Percentiles rank a stretch among this genome's conserved stretches.
phyloP scores from a whole-genome alignment of 2,329 filamentous ascomycete species.

The Botryotinia globosa region DNA sequence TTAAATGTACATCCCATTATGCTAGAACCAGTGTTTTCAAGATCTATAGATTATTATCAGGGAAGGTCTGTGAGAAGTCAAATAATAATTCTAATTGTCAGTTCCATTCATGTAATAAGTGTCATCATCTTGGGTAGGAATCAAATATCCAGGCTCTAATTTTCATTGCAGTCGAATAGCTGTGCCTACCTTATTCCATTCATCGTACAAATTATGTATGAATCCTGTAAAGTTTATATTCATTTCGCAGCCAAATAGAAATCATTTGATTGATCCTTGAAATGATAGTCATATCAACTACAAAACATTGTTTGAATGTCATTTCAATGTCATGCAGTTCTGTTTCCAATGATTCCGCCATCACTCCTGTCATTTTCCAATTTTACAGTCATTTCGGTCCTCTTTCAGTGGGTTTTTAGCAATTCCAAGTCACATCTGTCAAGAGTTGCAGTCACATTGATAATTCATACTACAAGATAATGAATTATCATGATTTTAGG shows the following conservation, averaged over 20 bases:
- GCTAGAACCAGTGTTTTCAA: background rate
- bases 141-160: rapidly evolving
- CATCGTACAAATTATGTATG: too few species aligned
- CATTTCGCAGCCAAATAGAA: too few species aligned
- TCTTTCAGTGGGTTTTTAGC: background rate
- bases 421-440: background rate
- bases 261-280: background rate
- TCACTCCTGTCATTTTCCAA: background rate
- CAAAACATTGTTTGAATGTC: background rate
- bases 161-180: background rate
- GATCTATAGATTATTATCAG: background rate
- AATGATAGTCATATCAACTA: background rate
- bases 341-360: background rate
- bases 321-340: background rate
- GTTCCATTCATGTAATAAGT: background rate
- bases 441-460: background rate
- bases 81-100: background rate
- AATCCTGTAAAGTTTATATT: background rate
- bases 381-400: background rate
- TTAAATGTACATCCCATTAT: background rate
- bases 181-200: background rate
- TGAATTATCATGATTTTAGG: background rate
- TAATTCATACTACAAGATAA: background rate
- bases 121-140: background rate
- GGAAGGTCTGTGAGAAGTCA: background rate